phyloP scores from a whole-genome alignment of 2,329 filamentous ascomycete species.

The Eurotiales sp. region DNA sequence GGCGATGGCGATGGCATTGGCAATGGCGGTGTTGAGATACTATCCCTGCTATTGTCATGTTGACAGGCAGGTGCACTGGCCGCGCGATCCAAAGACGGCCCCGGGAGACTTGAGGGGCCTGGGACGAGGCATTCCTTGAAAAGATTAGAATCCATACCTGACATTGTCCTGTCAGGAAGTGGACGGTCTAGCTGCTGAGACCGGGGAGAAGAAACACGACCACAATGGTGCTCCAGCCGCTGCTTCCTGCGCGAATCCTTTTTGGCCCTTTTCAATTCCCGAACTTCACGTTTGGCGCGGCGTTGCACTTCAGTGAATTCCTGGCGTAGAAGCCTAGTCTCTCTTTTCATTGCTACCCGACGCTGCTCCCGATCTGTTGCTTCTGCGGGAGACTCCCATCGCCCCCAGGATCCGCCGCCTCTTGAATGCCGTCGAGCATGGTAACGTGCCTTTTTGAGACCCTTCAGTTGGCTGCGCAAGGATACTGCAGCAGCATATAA shows the following conservation, averaged over 20 bases:
- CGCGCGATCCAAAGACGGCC: background rate
- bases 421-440: slow-evolving; percentile 15
- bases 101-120: background rate
- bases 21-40: background rate
- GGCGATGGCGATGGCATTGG: background rate
- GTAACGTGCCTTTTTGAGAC: slow-evolving; percentile 31
- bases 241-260: slow-evolving; percentile 13
- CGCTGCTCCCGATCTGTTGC: slow-evolving; percentile 27
- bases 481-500: slow-evolving; percentile 33
- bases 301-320: slow-evolving; percentile 34
- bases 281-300: slow-evolving; percentile 35
- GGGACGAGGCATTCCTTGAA: background rate
- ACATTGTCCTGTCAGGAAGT: background rate
- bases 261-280: slow-evolving; percentile 23
- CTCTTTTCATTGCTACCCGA: slow-evolving; percentile 31
- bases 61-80: slow-evolving; percentile 2
- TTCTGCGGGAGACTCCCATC: slow-evolving; percentile 35
- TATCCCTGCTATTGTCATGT: background rate
- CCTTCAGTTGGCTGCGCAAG: slow-evolving; percentile 32
- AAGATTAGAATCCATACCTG: background rate
- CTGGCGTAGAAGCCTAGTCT: slow-evolving; percentile 34
- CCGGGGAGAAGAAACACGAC: background rate
- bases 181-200: background rate
- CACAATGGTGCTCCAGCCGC: slow-evolving; percentile 1
- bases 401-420: slow-evolving; percentile 24